These are phyloP conservation scores for Retiboletus flavoniger DNA, from an alignment of 1,284 basidiomycete genomes.

Conservation along the genomic window DNA sequence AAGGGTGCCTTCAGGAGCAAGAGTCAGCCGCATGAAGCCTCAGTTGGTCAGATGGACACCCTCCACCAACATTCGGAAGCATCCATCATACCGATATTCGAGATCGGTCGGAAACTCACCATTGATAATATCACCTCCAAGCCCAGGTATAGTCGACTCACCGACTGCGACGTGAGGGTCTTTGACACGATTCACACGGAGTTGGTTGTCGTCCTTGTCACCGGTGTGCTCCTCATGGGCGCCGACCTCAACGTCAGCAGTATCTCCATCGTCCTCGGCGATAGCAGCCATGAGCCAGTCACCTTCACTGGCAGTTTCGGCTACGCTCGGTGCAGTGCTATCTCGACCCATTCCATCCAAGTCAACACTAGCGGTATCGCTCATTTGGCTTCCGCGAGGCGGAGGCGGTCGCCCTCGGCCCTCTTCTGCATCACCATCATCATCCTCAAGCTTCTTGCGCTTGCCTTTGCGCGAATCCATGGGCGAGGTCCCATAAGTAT, in stretches of 20 bases:
- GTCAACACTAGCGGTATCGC: constrained; percentile 40
- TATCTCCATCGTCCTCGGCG: constrained; percentile 57
- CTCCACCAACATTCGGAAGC: constrained; percentile 27
- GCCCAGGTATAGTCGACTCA: constrained; percentile 36
- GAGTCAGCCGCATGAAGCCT: constrained; percentile 28
- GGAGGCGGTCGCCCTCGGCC: constrained; percentile 67
- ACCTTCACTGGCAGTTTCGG: constrained; percentile 69
- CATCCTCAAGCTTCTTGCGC: constrained; percentile 80
- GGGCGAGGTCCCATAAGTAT: constrained; percentile 44
- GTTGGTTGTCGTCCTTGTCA: constrained; percentile 46
- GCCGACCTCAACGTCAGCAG: constrained; percentile 41
- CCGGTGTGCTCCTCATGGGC: constrained; percentile 18
- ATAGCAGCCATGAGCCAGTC: constrained; percentile 86
- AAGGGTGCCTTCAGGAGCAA: constrained; percentile 28
- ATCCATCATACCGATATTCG: constrained; percentile 30
- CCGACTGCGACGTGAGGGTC: constrained; percentile 39
- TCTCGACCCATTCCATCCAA: constrained; percentile 54
- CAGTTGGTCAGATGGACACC: constrained; percentile 29
- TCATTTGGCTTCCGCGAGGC: constrained; percentile 37
- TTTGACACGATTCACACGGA: constrained; percentile 47
- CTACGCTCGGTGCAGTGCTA: constrained; percentile 66
- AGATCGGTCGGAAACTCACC: constrained; percentile 44
- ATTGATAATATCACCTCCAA: constrained; percentile 40
- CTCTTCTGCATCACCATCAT: constrained; percentile 73
- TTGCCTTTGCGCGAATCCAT: constrained; percentile 73